phyloP scores from a whole-genome alignment of 148 eudicot genomes.

The Talinum fruticosum region DNA sequence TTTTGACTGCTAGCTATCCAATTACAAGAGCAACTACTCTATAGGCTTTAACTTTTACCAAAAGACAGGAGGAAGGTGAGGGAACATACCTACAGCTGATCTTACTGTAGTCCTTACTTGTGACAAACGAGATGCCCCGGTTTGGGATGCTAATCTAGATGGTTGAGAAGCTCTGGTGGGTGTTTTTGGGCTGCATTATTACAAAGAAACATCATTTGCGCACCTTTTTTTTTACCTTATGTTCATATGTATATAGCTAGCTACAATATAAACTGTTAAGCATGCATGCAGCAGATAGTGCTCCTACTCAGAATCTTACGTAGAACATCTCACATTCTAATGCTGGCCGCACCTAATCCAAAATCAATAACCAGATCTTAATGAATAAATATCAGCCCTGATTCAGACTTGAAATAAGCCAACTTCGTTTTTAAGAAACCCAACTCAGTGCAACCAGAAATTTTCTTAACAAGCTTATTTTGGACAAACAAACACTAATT shows the following conservation, averaged over 20 bases:
- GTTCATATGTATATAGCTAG: background rate
- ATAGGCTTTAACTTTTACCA: background rate
- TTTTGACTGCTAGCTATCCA: background rate
- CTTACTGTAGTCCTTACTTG: slow-evolving; percentile 33
- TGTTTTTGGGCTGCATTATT: slow-evolving; percentile 27
- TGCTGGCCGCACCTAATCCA: background rate
- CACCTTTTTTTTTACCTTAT: background rate
- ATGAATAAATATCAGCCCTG: too few relatives aligned
- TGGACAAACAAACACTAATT: background rate
- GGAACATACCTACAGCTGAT: slow-evolving; percentile 33
- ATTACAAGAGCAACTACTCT: background rate
- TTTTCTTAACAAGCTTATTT: background rate
- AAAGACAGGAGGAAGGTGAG: background rate
- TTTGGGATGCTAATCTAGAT: slow-evolving; percentile 24
- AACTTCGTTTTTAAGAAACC: background rate
- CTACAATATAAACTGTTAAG: background rate
- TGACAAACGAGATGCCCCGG: slow-evolving; percentile 41
- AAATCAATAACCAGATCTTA: background rate
- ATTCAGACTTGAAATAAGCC: background rate
- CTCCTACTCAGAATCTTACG: background rate
- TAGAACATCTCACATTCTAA: background rate
- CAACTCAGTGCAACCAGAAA: background rate
- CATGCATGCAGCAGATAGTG: background rate
- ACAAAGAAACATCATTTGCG: background rate
- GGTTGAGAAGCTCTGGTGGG: slow-evolving; percentile 23